Percentiles rank a stretch among this genome's conserved stretches.
phyloP scores from a whole-genome alignment of 352 stramenopile species.

The Elongisporangium undulatum region DNA sequence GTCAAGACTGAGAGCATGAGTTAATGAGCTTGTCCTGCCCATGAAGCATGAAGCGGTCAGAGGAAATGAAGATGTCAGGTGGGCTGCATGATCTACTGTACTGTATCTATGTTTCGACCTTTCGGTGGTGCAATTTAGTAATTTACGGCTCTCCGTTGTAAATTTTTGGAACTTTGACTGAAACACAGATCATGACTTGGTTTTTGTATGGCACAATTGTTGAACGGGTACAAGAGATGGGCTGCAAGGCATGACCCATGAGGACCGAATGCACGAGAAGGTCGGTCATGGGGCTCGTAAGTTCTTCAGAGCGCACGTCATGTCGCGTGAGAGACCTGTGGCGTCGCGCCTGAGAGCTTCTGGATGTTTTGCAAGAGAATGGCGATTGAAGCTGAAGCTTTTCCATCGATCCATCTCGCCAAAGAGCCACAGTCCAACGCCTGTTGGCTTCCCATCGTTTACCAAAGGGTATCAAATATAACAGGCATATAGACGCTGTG shows the following conservation, averaged over 20 bases:
- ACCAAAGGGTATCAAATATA: not conserved
- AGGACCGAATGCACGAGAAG: not conserved
- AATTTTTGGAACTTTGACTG: not conserved
- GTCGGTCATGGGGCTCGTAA: not conserved
- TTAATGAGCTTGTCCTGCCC: too few relatives aligned
- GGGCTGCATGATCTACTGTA: too few relatives aligned
- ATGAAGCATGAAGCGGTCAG: too few relatives aligned
- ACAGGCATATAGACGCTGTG: too few relatives aligned
- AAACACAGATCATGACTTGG: not conserved
- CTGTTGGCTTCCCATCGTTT: not conserved
- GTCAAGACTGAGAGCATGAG: not conserved
- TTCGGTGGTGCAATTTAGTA: not conserved
- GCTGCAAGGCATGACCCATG: too few relatives aligned
- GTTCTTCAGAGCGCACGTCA: not conserved
- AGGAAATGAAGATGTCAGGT: too few relatives aligned
- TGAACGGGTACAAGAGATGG: not conserved
- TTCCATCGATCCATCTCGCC: not conserved
- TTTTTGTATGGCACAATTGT: not conserved
- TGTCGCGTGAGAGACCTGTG: not conserved
- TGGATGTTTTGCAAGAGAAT: not conserved
- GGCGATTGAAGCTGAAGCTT: not conserved
- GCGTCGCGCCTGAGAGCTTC: not conserved
- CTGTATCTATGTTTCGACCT: not conserved
- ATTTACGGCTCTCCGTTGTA: not conserved
- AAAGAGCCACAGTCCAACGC: not conserved